phyloP scores from a whole-genome alignment of 2,329 filamentous ascomycete species.

The Colletotrichum orchidophilum region DNA sequence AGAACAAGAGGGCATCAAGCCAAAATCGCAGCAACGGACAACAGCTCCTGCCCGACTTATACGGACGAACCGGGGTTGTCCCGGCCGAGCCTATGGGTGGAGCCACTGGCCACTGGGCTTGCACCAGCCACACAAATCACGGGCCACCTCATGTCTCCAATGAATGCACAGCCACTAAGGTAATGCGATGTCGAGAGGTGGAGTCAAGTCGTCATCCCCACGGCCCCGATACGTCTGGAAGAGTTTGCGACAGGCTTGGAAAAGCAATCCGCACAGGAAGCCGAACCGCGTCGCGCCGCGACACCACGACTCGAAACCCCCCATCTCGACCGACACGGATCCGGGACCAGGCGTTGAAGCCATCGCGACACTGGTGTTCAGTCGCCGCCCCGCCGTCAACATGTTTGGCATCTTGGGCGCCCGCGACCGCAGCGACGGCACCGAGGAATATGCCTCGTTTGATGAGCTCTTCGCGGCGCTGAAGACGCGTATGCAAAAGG shows the following conservation, averaged over 20 bases:
- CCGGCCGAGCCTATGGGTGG: background rate
- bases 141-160: background rate
- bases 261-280: constrained; percentile 34
- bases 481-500: constrained; percentile 52
- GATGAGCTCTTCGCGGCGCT: constrained; percentile 53
- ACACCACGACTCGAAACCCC: constrained; percentile 31
- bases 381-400: constrained; percentile 31
- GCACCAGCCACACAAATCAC: constrained; percentile 13
- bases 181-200: constrained; percentile 20
- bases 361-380: constrained; percentile 12
- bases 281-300: constrained; percentile 36
- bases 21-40: background rate
- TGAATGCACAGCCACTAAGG: constrained; percentile 3
- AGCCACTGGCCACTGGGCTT: too few species aligned
- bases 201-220: constrained; percentile 23
- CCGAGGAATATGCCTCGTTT: constrained; percentile 47
- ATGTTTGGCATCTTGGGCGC: constrained; percentile 57
- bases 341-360: constrained; percentile 11
- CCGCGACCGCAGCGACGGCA: constrained; percentile 44
- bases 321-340: constrained; percentile 29
- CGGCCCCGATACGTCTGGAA: constrained; percentile 20
- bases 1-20: background rate
- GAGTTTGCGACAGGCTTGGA: constrained; percentile 36
- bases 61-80: constrained; percentile 18
- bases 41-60: constrained; percentile 28